phyloP scores from a whole-genome alignment of 495 filamentous ascomycete species.

The Tuber borchii region DNA sequence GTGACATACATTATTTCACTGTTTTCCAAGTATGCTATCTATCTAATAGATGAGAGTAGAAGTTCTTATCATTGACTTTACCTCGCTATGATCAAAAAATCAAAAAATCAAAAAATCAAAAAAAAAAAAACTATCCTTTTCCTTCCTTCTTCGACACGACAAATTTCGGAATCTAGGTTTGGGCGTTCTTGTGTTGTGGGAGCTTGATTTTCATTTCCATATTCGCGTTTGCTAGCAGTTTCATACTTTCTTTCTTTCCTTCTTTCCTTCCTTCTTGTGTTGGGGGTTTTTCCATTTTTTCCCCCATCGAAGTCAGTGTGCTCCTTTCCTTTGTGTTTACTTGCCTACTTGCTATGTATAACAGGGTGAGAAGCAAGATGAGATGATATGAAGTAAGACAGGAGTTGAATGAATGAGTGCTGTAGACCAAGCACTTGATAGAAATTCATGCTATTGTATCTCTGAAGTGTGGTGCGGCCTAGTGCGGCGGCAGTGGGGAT shows the following conservation, averaged over 20 bases:
- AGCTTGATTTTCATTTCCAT: not conserved
- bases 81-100: not conserved
- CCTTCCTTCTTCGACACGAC: not conserved
- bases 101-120: not conserved
- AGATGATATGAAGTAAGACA: not conserved
- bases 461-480: not conserved
- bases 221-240: not conserved
- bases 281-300: not conserved
- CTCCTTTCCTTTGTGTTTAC: not conserved
- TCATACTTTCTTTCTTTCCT: not conserved
- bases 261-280: not conserved
- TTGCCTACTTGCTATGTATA: not conserved
- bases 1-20: not conserved
- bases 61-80: not conserved
- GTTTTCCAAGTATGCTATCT: not conserved
- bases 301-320: not conserved
- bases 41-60: slow-evolving; percentile 1
- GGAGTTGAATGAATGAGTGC: not conserved
- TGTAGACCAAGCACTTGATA: not conserved
- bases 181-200: not conserved
- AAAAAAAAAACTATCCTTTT: not conserved
- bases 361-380: not conserved
- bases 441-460: not conserved
- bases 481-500: not conserved
- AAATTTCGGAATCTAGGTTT: not conserved